phyloP scores from a whole-genome alignment of 495 filamentous ascomycete species.

The Melanomma pulvis-pyrius region DNA sequence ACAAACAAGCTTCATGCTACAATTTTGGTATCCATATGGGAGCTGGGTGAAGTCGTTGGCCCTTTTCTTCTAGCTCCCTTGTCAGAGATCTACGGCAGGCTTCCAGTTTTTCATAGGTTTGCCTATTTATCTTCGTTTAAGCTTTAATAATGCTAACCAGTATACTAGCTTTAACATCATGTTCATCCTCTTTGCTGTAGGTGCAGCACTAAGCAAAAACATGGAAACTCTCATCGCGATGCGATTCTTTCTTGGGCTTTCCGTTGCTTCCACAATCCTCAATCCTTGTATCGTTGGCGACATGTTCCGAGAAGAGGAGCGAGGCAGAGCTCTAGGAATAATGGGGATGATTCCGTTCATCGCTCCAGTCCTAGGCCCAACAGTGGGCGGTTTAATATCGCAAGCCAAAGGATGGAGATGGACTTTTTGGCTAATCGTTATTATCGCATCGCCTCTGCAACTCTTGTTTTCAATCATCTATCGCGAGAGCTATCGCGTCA shows the following conservation, averaged over 20 bases:
- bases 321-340: constrained; percentile 55
- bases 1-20: constrained; percentile 37
- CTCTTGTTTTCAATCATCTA: constrained; percentile 41
- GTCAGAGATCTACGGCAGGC: constrained; percentile 66
- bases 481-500: constrained; percentile 43
- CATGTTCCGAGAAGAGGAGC: constrained; percentile 48
- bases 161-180: constrained; percentile 50
- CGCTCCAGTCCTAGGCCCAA: constrained; percentile 58
- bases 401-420: constrained; percentile 66
- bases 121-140: background rate
- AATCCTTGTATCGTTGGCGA: constrained; percentile 60
- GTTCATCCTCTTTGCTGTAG: constrained; percentile 57
- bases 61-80: constrained; percentile 63
- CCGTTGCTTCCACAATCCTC: constrained; percentile 53
- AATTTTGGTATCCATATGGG: constrained; percentile 46
- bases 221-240: constrained; percentile 59
- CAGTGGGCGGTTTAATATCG: constrained; percentile 57
- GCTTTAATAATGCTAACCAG: background rate
- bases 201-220: constrained; percentile 52
- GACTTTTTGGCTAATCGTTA: constrained; percentile 62
- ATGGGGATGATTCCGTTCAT: constrained; percentile 55
- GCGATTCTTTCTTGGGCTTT: constrained; percentile 59
- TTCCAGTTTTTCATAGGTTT: constrained; percentile 53
- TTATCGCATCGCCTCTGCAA: constrained; percentile 16
- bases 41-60: constrained; percentile 61